Evolutionary conservation across 2,329 filamentous ascomycete species (phyloP).

Genomic region (Colletotrichum agaves): DNA sequence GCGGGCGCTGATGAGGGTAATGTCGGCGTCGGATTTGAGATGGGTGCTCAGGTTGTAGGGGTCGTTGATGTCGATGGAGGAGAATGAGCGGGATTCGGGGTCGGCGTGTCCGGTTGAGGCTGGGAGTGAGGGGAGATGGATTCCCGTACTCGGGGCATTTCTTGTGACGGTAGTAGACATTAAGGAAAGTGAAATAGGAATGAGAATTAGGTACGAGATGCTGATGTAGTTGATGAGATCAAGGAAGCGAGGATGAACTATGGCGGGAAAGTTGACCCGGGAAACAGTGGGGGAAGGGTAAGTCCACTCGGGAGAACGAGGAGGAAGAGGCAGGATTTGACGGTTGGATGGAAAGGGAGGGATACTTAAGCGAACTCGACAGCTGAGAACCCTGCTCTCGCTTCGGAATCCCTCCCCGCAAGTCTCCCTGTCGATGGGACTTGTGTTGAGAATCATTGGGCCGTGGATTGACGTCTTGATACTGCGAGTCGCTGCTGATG

Average conservation of each 20-base stretch:
- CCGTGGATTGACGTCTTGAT: neutral
- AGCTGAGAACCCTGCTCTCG: neutral
- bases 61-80: slow-evolving; percentile 62
- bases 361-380: slow-evolving; percentile 29
- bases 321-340: slow-evolving; percentile 7
- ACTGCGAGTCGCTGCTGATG: neutral
- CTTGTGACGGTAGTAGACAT: slow-evolving; percentile 1
- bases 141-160: slow-evolving; percentile 8
- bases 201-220: neutral
- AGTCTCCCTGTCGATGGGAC: neutral
- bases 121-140: slow-evolving; percentile 8
- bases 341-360: neutral
- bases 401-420: slow-evolving; percentile 3
- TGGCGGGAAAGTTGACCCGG: slow-evolving; percentile 30
- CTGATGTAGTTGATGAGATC: slow-evolving; percentile 1
- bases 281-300: neutral
- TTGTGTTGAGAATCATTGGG: neutral
- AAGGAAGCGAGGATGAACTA: neutral
- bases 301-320: slow-evolving; percentile 5
- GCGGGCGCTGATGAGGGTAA: slow-evolving; percentile 63
- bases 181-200: neutral
- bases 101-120: slow-evolving; percentile 11
- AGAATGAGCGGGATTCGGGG: slow-evolving; percentile 34
- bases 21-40: slow-evolving; percentile 81
- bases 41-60: slow-evolving; percentile 82